Conservation (phyloP, 176 grass and related monocot genomes). For the Lolium rigidum region DNA sequence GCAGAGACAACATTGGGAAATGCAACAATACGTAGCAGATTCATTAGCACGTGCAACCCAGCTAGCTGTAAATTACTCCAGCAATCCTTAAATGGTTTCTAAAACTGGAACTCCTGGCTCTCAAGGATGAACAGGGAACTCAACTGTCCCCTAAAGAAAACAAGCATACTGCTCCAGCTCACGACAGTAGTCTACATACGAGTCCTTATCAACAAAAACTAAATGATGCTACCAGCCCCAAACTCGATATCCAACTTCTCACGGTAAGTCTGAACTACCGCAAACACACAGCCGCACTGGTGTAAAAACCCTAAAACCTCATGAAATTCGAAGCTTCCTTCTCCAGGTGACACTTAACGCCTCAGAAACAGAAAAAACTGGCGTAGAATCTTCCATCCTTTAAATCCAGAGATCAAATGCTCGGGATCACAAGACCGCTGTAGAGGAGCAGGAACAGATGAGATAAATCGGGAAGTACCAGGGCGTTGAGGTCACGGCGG, state of each 20-base stretch:
- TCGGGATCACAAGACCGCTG: constrained; percentile 11
- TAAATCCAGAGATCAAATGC: constrained; percentile 2
- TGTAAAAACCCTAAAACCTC: background rate
- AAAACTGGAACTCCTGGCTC: constrained; percentile 1
- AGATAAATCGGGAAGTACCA: constrained; percentile 48
- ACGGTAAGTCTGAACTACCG: background rate
- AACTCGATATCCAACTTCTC: background rate
- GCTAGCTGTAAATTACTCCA: background rate
- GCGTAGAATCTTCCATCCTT: background rate
- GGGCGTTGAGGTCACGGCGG: constrained; percentile 73
- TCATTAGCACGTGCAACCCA: background rate
- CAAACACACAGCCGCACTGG: background rate
- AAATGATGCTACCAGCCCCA: background rate
- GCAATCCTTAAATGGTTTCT: constrained; percentile 21
- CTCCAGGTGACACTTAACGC: background rate
- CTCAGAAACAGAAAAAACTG: background rate
- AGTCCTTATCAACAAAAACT: background rate
- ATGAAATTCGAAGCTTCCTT: constrained; percentile 26
- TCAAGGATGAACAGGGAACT: constrained; percentile 15
- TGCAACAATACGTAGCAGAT: background rate
- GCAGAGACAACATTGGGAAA: background rate
- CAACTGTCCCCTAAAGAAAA: background rate
- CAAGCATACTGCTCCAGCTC: background rate
- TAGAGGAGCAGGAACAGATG: background rate
- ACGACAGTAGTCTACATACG: background rate